Conservation (phyloP, 768 basidiomycete species). For the Trametes elegans region DNA sequence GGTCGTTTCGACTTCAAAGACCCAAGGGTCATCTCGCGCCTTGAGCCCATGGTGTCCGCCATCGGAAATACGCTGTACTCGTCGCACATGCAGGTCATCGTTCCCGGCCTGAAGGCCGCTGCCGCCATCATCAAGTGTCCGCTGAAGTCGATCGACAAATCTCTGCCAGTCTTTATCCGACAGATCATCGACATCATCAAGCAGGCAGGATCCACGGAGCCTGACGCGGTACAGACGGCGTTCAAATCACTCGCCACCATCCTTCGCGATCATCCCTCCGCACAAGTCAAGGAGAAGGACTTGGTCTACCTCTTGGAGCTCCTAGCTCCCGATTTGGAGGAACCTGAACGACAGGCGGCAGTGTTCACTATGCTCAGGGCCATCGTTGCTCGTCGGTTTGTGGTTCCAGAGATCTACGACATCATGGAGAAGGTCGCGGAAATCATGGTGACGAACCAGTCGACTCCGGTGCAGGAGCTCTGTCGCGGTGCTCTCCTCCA, state of each 20-base stretch:
- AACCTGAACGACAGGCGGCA: constrained; percentile 77
- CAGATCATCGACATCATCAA: constrained; percentile 84
- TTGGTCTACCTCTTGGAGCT: constrained; percentile 84
- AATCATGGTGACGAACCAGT: constrained; percentile 92
- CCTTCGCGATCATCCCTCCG: constrained; percentile 82
- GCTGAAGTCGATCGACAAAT: constrained; percentile 66
- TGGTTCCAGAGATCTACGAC: constrained; percentile 96
- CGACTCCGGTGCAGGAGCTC: constrained; percentile 85
- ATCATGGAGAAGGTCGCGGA: constrained; percentile 91
- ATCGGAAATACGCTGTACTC: constrained; percentile 95
- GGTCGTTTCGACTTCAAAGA: constrained; percentile 86
- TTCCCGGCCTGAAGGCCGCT: constrained; percentile 73
- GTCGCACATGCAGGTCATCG: constrained; percentile 68
- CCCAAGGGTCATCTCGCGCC: constrained; percentile 65
- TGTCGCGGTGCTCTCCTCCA: constrained; percentile 87
- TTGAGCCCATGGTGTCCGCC: constrained; percentile 82
- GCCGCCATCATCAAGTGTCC: constrained; percentile 85
- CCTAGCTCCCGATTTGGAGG: constrained; percentile 87
- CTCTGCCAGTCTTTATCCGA: constrained; percentile 77
- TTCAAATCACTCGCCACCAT: constrained; percentile 84
- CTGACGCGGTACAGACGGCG: constrained; percentile 85
- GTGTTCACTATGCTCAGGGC: constrained; percentile 89
- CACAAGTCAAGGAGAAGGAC: constrained; percentile 87
- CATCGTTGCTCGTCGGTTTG: constrained; percentile 86
- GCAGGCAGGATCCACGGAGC: constrained; percentile 81